Base-by-base conservation (phyloP, 2,329 filamentous ascomycete genomes). In the Elsinoe necatrix region DNA sequence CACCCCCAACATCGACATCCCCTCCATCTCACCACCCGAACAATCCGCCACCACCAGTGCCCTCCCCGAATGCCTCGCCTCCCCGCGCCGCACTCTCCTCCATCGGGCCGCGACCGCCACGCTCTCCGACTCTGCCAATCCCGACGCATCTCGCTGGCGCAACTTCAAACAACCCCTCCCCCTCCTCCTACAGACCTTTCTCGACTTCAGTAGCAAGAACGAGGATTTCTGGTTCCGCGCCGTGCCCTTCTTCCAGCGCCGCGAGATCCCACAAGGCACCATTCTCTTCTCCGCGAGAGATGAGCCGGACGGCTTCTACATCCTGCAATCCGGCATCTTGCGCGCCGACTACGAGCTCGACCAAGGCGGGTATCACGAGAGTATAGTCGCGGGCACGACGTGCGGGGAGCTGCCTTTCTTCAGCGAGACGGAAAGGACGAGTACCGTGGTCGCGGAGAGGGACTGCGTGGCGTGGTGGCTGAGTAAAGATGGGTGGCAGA, bases 371-470 rank as follows among this genome's bases (percentile, higher is more conserved):
- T 87, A 95, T 63, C 89, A 87, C 60, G 93, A 98, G 71, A 88
- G 89, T 65, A 96, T 97, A 56, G 86, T 96, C 1, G 88, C 91
- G 0, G 93, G 93, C 14, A 93, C 93, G 1, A 96, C 93, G 0
- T 97, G 92, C 64, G 93, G 93, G 34, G 93, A 98, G 73, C 72
- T 98, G 55, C 93, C 93, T 0, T 98, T 98, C 74, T 98, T 98
- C 73, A 89, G 86, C 2, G 88, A 95, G 66, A 97, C 92, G 1
- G 78, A 82, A 54, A 81, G 93, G 16, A 97, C 91, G 3, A 90
- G 90, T 1, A 95, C 87, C 0, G 90, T 95, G 9, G 78, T 84
- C 42, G 89, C 89, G 1, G 91, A 97, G 68, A 80, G 84, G 55
- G 85, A 92, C 63, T 87, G 85, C 60, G 82, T 93, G 0, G 82